Conservation (phyloP, 2,329 filamentous ascomycete genomes). For the Aureobasidium zeae region DNA sequence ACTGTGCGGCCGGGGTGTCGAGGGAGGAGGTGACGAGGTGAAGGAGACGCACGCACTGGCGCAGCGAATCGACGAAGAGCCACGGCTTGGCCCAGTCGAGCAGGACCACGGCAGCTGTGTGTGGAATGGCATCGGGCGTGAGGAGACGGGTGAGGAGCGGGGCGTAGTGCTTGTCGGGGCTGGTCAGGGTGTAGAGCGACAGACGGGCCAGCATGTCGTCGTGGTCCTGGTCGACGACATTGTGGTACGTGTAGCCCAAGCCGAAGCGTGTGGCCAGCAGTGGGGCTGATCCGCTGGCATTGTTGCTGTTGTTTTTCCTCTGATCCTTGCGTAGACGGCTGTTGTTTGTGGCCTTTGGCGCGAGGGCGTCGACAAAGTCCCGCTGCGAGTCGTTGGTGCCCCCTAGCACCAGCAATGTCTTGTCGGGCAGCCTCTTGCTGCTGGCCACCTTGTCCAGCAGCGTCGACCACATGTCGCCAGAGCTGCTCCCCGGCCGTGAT, state of each 20-base stretch:
- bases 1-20: conserved; percentile 65
- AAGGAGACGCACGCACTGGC: conserved; percentile 81
- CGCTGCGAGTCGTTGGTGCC: conserved; percentile 74
- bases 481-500: conserved; percentile 28
- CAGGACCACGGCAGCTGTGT: conserved; percentile 69
- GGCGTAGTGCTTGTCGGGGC: conserved; percentile 71
- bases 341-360: conserved; percentile 19
- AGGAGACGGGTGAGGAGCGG: conserved; percentile 76
- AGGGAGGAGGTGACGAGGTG: conserved; percentile 66
- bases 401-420: conserved; percentile 79
- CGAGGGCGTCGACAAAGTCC: conserved; percentile 80
- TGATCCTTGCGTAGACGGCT: conserved; percentile 7
- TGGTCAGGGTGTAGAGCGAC: conserved; percentile 80
- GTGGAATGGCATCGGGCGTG: conserved; percentile 71
- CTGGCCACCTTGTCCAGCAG: conserved; percentile 87
- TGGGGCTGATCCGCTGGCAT: too few species aligned
- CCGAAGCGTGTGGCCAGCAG: conserved; percentile 88
- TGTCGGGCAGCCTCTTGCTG: conserved; percentile 81
- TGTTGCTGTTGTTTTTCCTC: conserved; percentile 29
- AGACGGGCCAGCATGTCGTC: conserved; percentile 88
- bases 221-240: conserved; percentile 86
- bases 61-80: conserved; percentile 79
- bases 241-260: conserved; percentile 88
- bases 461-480: conserved; percentile 88
- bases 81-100: conserved; percentile 93